Evolutionary conservation across 169 alveolate genomes (phyloP).

Genomic region (Fabrea salina): DNA sequence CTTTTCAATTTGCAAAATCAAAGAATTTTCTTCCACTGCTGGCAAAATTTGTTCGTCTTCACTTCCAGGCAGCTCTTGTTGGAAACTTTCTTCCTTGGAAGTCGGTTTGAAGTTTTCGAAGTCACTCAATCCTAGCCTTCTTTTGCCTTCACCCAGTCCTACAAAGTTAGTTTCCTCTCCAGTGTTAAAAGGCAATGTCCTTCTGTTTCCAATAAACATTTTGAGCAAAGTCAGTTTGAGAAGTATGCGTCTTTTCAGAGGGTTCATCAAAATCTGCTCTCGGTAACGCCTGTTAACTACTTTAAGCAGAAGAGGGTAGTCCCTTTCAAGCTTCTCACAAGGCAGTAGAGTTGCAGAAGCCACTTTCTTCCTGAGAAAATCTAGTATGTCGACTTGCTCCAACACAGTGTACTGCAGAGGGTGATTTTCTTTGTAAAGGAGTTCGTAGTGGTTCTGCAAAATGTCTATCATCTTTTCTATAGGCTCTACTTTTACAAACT

Average conservation of each 20-base stretch:
- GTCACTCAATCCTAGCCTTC: background rate
- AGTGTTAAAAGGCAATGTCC: background rate
- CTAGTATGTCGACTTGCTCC: background rate
- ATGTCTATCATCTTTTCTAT: background rate
- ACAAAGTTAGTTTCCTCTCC: background rate
- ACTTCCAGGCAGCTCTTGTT: no score
- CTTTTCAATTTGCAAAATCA: no score
- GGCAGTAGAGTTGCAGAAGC: background rate
- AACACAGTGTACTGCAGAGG: background rate
- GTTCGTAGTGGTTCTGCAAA: background rate
- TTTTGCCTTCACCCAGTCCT: slow-evolving; percentile 27
- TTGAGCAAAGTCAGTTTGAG: background rate
- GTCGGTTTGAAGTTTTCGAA: no score
- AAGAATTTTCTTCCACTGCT: no score
- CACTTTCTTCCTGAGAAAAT: background rate
- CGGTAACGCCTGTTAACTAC: background rate
- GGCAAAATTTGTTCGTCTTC: no score
- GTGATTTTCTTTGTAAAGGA: background rate
- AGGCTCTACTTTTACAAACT: background rate
- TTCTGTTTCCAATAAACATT: slow-evolving; percentile 15
- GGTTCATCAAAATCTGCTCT: background rate
- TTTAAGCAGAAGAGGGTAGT: background rate
- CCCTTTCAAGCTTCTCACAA: background rate
- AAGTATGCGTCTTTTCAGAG: background rate
- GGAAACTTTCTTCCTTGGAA: no score